Base-by-base conservation (phyloP, 2,329 filamentous ascomycete species). In the Sodiomyces alkalinus region DNA sequence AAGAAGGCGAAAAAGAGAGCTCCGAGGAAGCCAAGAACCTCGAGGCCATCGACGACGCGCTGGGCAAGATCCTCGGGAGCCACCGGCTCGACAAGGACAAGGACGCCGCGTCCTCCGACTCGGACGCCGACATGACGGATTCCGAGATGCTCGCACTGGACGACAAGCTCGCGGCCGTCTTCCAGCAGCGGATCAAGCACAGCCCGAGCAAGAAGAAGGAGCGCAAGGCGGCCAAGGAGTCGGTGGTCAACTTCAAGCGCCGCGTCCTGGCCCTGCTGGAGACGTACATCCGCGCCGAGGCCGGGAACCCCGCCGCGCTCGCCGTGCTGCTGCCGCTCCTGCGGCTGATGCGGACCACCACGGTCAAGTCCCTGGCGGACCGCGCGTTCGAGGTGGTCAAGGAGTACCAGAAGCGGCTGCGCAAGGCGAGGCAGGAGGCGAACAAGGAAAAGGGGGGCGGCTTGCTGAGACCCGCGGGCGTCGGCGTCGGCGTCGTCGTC, bases 141-240 rank as follows among this genome's bases (percentile, higher is more conserved):
- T 85, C 87, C 12, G 79, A 93, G 47, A 96, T 96, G 90, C 75
- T 93, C 55, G 75, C 75, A 4, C 61, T 96, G 11, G 87, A 96
- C 43, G 68, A 69, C 8, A 78, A 87, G 45, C 70, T 98, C 4
- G 72, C 75, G 28, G 80, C 81, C 37, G 82, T 94, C 36, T 92
- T 96, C 63, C 74, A 75, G 39, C 75, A 86, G 39, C 74, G 76
- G 27, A 71, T 69, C 39, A 76, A 82, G 49, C 41, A 42, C 12
- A 60, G 59, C 11, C 57, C 60, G 2, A 75, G 66, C 48, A 77
- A 79, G 46, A 90, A 86, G 56, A 80, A 86, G 52, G 76, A 90
- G 45, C 79, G 80, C 43, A 82, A 82, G 46, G 79, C 87, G 34
- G 86, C 87, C 30, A 90, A 82, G 47, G 80, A 87, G 40, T 83